Evolutionary conservation across 495 filamentous ascomycete genomes (phyloP), one percentile per base, ranked within the genome.

Genomic region (Aspergillus funiculosus): DNA sequence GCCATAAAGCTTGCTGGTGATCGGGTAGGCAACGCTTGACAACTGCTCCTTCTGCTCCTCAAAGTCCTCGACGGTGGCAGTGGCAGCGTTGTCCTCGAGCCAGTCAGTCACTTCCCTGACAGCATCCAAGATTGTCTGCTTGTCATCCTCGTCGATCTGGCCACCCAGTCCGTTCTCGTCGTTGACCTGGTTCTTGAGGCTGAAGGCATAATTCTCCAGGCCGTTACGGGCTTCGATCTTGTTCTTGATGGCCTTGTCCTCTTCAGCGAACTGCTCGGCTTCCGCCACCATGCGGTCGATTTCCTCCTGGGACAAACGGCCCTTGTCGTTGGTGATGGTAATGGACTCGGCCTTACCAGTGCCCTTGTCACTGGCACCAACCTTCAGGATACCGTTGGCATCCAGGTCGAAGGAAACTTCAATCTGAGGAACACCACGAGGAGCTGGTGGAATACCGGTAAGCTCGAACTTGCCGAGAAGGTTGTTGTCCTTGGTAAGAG

Each of bases 1-100:
- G 61, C 81, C 75, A 73, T 98, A 94, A 40, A 94, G 73, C 80
- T 99, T 99, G 76, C 85, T 91, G 59, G 92, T 99, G 73, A 99
- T 99, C 25, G 92, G 92, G 74, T 97, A 96, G 17, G 92, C 92
- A 44, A 96, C 86, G 69, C 83, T 82, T 58, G 85, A 91, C 53
- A 99, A 81, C 77, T 95, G 95, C 84, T 99, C 91, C 79, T 91
- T 94, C 75, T 97, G 90, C 80, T 99, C 92, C 66, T 95, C 88
- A 57, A 96, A 96, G 74, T 97, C 92, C 76, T 97, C 94, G 41
- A 82, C 75, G 49, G 76, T 79, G 46, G 92, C 92, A 39, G 85
- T 85, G 48, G 80, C 79, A 51, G 80, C 89, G 73, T 96, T 92
- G 80, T 96, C 89, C 56, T 97, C 91, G 38, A 98, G 83, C 92